Conservation (phyloP, 805 yeast genomes). For the Yarrowia yakushimensis region DNA sequence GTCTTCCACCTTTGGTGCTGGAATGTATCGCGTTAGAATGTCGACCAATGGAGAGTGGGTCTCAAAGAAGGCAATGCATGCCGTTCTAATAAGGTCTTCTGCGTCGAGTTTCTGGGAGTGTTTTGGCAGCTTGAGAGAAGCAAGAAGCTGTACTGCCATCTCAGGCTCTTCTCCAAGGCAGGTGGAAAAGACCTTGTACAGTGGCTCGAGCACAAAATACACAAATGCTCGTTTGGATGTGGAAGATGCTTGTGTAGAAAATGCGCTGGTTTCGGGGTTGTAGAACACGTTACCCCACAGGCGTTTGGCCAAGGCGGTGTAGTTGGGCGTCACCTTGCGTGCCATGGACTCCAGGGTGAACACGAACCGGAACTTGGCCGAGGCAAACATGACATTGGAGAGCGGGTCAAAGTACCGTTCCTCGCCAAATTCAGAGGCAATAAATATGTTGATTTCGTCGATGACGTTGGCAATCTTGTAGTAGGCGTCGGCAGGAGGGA, state of each 20-base stretch:
- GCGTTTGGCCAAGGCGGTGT: conserved; percentile 46
- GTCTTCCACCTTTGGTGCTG: conserved; percentile 8
- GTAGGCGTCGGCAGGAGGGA: conserved; percentile 73
- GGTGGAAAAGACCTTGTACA: conserved; percentile 11
- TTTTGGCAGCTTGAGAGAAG: conserved; percentile 44
- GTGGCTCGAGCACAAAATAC: conserved; percentile 53
- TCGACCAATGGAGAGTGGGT: conserved; percentile 53
- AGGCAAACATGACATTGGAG: conserved; percentile 70
- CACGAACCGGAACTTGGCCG: conserved; percentile 56
- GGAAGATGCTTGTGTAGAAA: conserved; percentile 39
- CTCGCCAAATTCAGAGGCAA: conserved; percentile 33
- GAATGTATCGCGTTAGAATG: conserved; percentile 36
- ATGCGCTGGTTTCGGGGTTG: conserved; percentile 44
- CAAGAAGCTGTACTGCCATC: background rate
- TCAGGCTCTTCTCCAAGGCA: conserved; percentile 43
- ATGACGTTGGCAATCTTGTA: conserved; percentile 59
- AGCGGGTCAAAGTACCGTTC: conserved; percentile 49
- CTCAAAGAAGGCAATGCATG: conserved; percentile 55
- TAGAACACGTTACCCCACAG: conserved; percentile 79
- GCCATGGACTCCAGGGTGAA: conserved; percentile 71
- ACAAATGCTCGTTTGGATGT: conserved; percentile 48
- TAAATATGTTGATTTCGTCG: conserved; percentile 58
- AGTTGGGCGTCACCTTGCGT: conserved; percentile 36
- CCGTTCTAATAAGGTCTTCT: conserved; percentile 52
- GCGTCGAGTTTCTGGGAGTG: conserved; percentile 48